These are phyloP conservation scores for Posidonia oceanica DNA, from an alignment of 116 monocot species.

Conservation along the genomic window DNA sequence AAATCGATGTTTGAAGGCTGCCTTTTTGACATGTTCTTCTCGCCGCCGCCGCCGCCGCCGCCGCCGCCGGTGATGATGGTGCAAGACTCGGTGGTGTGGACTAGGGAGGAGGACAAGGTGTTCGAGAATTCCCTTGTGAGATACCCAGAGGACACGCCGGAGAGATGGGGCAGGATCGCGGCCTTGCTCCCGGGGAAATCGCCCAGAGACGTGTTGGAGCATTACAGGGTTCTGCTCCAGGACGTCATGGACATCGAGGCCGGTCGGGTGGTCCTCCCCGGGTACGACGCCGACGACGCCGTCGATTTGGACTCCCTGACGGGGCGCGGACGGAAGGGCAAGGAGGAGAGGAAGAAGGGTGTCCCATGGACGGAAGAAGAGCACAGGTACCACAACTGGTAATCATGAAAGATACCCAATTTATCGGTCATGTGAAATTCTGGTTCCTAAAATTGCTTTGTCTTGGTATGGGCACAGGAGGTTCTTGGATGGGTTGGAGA, in stretches of 20 bases:
- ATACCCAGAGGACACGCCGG: conserved; percentile 17
- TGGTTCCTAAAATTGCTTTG: too few relatives aligned
- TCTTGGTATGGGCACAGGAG: conserved; percentile 3
- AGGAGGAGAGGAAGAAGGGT: conserved; percentile 23
- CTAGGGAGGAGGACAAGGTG: conserved; percentile 18
- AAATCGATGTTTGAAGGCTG: too few relatives aligned
- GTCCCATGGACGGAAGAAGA: conserved; percentile 24
- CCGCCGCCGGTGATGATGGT: background rate
- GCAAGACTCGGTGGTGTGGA: conserved; percentile 8
- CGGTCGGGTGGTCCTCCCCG: conserved; percentile 15
- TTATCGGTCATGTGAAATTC: too few relatives aligned
- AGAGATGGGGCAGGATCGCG: conserved; percentile 27
- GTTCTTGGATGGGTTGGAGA: conserved; percentile 25
- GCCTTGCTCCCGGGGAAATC: conserved; percentile 13
- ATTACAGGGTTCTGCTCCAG: conserved; percentile 16
- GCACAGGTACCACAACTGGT: conserved; percentile 7
- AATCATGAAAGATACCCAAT: too few relatives aligned
- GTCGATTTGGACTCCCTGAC: background rate
- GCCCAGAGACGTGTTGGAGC: conserved; percentile 11
- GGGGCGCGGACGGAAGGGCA: background rate
- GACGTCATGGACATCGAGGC: conserved; percentile 25
- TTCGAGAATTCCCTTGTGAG: conserved; percentile 27
- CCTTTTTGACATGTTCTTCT: background rate
- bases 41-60: background rate
- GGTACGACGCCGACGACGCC: conserved; percentile 1